Percentiles rank a stretch among this genome's conserved stretches.
phyloP scores from a whole-genome alignment of 257 asterid species.

The Plectranthus barbatus region DNA sequence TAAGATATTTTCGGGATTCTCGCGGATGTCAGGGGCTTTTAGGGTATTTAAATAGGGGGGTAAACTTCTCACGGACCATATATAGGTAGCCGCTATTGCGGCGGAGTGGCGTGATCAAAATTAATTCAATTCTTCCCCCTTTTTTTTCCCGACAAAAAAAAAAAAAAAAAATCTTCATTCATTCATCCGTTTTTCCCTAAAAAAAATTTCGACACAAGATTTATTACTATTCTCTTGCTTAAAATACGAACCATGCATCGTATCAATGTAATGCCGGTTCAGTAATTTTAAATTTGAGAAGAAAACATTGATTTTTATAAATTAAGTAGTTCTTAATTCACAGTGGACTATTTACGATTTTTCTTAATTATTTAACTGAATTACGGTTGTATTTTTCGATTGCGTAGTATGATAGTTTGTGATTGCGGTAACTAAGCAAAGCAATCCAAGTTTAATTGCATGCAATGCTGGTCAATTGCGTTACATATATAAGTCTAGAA shows the following conservation, averaged over 20 bases:
- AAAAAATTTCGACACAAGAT: neutral
- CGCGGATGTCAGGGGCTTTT: constrained; percentile 23
- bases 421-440: neutral
- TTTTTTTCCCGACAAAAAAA: neutral
- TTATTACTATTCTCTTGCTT: neutral
- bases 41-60: constrained; percentile 15
- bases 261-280: no score
- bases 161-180: neutral
- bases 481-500: neutral
- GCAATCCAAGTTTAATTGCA: neutral
- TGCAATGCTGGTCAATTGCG: neutral
- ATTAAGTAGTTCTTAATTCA: neutral
- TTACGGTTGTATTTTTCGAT: neutral
- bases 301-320: neutral
- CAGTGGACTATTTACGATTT: neutral
- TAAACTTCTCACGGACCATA: constrained; percentile 11
- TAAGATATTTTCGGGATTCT: constrained; percentile 19
- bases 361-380: neutral
- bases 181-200: neutral
- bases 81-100: constrained; percentile 61
- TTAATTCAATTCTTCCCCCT: neutral
- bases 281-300: no score
- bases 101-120: constrained; percentile 49
- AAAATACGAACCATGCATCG: neutral
- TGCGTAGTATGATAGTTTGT: no score